Percentiles rank a stretch among this genome's conserved stretches.
Conservation (phyloP, 495 filamentous ascomycete genomes). For the Oidiodendron maius region DNA sequence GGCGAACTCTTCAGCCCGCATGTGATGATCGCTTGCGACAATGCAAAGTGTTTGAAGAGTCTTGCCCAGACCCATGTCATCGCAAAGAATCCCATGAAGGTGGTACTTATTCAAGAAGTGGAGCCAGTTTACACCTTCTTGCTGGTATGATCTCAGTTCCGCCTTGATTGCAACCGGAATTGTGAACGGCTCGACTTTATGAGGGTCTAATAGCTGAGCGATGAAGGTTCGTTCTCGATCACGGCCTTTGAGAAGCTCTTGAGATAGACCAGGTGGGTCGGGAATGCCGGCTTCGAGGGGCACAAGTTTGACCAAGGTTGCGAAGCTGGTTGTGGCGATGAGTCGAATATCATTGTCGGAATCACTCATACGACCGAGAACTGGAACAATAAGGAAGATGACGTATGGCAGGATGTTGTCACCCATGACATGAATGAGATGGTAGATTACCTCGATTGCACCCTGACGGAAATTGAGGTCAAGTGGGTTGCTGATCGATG, state of each 20-base stretch:
- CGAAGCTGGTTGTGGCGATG: slow-evolving; percentile 93
- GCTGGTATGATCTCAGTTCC: slow-evolving; percentile 90
- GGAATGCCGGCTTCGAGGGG: slow-evolving; percentile 97
- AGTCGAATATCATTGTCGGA: slow-evolving; percentile 92
- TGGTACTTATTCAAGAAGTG: slow-evolving; percentile 97
- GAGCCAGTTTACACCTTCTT: slow-evolving; percentile 98
- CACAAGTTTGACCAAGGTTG: slow-evolving; percentile 95
- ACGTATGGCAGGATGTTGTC: slow-evolving; percentile 94
- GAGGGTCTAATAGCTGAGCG: slow-evolving; percentile 87
- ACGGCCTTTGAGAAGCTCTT: slow-evolving; percentile 79
- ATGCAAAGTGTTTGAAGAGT: slow-evolving; percentile 97
- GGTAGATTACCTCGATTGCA: slow-evolving; percentile 88
- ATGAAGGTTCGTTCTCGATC: slow-evolving; percentile 95
- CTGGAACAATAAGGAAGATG: slow-evolving; percentile 97
- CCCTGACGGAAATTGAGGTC: slow-evolving; percentile 87
- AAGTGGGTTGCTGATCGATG: slow-evolving; percentile 79
- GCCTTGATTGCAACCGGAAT: slow-evolving; percentile 97
- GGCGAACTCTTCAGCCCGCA: slow-evolving; percentile 82
- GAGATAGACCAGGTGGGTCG: slow-evolving; percentile 87
- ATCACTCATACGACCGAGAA: slow-evolving; percentile 98
- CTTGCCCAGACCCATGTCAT: slow-evolving; percentile 98
- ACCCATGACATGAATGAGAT: slow-evolving; percentile 97
- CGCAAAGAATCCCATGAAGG: slow-evolving; percentile 95
- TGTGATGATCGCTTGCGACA: slow-evolving; percentile 92
- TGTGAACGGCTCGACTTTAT: slow-evolving; percentile 89